Evolutionary conservation across 1,284 basidiomycete genomes (phyloP).

Genomic region (Afroboletus lepidellus): DNA sequence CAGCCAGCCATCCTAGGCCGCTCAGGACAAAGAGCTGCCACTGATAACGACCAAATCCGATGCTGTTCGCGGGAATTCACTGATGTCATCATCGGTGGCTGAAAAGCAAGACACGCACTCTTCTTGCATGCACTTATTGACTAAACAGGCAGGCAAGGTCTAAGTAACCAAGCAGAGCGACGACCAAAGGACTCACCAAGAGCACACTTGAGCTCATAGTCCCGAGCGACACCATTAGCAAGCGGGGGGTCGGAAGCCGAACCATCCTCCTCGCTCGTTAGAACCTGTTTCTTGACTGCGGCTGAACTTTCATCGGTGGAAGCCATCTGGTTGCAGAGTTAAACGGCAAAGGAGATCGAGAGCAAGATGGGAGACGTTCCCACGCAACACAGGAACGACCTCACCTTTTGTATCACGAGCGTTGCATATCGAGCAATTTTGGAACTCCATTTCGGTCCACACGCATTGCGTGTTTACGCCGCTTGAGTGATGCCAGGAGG

Average conservation of each 20-base stretch:
- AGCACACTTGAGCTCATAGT: slow-evolving; percentile 31
- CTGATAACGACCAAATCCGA: slow-evolving; percentile 64
- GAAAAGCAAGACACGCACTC: slow-evolving; percentile 37
- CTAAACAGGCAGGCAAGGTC: slow-evolving; percentile 22
- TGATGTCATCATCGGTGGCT: not conserved
- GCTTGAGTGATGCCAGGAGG: not conserved
- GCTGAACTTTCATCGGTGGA: not conserved
- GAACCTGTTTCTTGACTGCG: slow-evolving; percentile 16
- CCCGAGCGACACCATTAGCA: slow-evolving; percentile 24
- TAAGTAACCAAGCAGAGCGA: not conserved
- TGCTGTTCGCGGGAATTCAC: slow-evolving; percentile 32
- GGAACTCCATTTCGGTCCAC: slow-evolving; percentile 1
- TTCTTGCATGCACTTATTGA: slow-evolving; percentile 47
- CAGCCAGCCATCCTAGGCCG: slow-evolving; percentile 54
- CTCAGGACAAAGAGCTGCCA: slow-evolving; percentile 55
- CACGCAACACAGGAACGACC: slow-evolving; percentile 7
- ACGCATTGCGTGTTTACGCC: not conserved
- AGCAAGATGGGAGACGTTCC: slow-evolving; percentile 14
- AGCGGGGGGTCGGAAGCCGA: slow-evolving; percentile 2
- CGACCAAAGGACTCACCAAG: slow-evolving; percentile 19
- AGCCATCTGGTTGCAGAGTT: slow-evolving; percentile 10
- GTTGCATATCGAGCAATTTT: not conserved
- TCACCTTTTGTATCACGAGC: slow-evolving; percentile 21
- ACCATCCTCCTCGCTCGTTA: slow-evolving; percentile 14
- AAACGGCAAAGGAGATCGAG: not conserved